These are phyloP conservation scores for Corylus americana DNA, from an alignment of 306 rosid species.

Conservation along the genomic window DNA sequence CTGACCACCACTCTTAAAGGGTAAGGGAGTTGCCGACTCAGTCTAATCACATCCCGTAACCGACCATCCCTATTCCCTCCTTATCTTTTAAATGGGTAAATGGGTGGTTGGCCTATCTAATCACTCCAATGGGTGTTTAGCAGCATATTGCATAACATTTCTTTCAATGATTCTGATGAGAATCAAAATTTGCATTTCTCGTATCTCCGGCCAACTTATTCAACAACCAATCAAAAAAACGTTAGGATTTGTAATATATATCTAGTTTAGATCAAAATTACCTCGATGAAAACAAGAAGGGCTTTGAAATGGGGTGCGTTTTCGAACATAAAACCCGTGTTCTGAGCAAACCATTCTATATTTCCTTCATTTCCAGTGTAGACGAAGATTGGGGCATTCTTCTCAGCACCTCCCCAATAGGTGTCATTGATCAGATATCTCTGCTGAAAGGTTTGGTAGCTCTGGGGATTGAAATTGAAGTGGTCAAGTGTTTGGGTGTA, in stretches of 20 bases:
- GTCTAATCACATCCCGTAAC: too few relatives aligned
- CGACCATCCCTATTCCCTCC: too few relatives aligned
- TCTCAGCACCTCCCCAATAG: constrained; percentile 75
- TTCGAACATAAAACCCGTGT: constrained; percentile 75
- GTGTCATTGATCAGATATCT: constrained; percentile 76
- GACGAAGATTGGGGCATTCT: constrained; percentile 77
- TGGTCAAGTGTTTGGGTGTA: constrained; percentile 91
- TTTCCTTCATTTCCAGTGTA: constrained; percentile 95
- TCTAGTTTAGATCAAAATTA: constrained; percentile 14
- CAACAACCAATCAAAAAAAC: too few relatives aligned
- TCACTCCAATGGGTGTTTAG: too few relatives aligned
- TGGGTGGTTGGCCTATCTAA: too few relatives aligned
- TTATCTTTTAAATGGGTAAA: too few relatives aligned
- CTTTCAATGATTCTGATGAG: neutral
- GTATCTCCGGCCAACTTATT: too few relatives aligned
- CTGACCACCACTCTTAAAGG: too few relatives aligned
- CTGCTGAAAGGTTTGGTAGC: constrained; percentile 71
- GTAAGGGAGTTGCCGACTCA: too few relatives aligned
- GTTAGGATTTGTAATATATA: neutral
- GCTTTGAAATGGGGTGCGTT: constrained; percentile 71
- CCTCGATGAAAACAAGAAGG: constrained; percentile 88
- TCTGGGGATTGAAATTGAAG: constrained; percentile 69
- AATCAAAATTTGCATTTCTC: too few relatives aligned
- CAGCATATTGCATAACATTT: too few relatives aligned
- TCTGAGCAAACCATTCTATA: constrained; percentile 81